These are phyloP conservation scores for Fistulinella staudtii DNA, from an alignment of 1,284 basidiomycete genomes.

Conservation along the genomic window DNA sequence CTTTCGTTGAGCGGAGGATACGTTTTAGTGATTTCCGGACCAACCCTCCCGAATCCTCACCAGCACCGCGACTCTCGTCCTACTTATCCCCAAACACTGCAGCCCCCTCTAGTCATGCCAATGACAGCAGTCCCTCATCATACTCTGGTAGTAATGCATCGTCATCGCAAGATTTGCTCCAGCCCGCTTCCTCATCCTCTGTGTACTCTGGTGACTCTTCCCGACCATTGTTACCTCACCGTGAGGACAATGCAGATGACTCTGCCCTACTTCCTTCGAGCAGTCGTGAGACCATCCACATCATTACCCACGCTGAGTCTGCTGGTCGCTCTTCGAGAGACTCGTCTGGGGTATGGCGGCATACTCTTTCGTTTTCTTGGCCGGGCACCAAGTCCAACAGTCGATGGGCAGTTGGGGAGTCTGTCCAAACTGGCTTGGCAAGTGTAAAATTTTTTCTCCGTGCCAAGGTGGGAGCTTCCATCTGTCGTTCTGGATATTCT, in stretches of 20 bases:
- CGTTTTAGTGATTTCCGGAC: slow-evolving; percentile 40
- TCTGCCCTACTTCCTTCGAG: slow-evolving; percentile 14
- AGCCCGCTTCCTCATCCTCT: slow-evolving; percentile 33
- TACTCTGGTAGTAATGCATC: slow-evolving; percentile 8
- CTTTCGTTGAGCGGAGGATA: slow-evolving; percentile 56
- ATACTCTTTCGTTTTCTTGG: slow-evolving; percentile 67
- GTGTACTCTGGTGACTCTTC: slow-evolving; percentile 37
- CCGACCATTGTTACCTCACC: slow-evolving; percentile 28
- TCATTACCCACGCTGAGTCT: slow-evolving; percentile 56
- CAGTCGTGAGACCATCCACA: slow-evolving; percentile 42
- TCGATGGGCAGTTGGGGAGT: slow-evolving; percentile 75
- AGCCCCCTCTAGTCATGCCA: slow-evolving; percentile 11
- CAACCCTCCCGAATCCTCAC: slow-evolving; percentile 20
- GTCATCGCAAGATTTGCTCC: slow-evolving; percentile 29
- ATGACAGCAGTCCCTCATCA: slow-evolving; percentile 9
- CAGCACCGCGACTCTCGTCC: slow-evolving; percentile 20
- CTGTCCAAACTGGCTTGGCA: slow-evolving; percentile 61
- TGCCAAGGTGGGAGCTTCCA: slow-evolving; percentile 48
- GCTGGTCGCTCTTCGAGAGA: slow-evolving; percentile 53
- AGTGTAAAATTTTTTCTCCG: slow-evolving; percentile 67
- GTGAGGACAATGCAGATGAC: slow-evolving; percentile 16
- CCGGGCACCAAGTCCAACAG: slow-evolving; percentile 61
- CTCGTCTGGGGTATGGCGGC: slow-evolving; percentile 52
- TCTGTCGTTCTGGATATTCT: no score
- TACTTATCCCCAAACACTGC: slow-evolving; percentile 19